These are phyloP conservation scores for Echium plantagineum DNA, from an alignment of 257 asterid species.

Conservation along the genomic window DNA sequence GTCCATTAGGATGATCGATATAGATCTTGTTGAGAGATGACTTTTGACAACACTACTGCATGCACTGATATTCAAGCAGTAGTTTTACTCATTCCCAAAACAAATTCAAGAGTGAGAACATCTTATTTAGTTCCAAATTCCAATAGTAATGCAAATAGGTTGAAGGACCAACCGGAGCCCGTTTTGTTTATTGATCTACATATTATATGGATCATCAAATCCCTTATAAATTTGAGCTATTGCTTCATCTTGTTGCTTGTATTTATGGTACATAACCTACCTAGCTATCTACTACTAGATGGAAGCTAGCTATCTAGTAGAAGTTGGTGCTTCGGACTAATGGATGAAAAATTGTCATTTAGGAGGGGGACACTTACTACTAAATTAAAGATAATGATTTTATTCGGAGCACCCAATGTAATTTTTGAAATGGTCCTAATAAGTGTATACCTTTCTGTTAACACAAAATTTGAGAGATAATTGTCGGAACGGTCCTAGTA, in stretches of 20 bases:
- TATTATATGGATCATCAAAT: background rate
- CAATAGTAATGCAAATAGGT: background rate
- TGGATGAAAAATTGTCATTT: background rate
- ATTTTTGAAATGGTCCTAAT: too few relatives aligned
- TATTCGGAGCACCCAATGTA: too few relatives aligned
- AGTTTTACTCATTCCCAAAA: background rate
- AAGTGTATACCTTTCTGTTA: too few relatives aligned
- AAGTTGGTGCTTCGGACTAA: background rate
- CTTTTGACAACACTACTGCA: background rate
- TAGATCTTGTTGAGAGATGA: background rate
- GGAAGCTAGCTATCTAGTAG: background rate
- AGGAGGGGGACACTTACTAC: background rate
- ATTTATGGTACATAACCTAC: background rate
- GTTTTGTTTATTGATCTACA: background rate
- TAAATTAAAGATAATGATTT: too few relatives aligned
- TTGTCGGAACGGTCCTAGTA: too few relatives aligned
- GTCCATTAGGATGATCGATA: too few relatives aligned
- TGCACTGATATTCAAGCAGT: background rate
- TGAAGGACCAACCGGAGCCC: background rate
- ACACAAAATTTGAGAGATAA: too few relatives aligned
- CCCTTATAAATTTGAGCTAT: background rate
- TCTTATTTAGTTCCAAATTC: background rate
- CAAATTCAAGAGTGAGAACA: background rate
- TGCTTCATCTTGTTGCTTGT: background rate
- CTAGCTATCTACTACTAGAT: background rate